Conservation (phyloP, 2,329 filamentous ascomycete species). For the Xylaria hypoxylon region DNA sequence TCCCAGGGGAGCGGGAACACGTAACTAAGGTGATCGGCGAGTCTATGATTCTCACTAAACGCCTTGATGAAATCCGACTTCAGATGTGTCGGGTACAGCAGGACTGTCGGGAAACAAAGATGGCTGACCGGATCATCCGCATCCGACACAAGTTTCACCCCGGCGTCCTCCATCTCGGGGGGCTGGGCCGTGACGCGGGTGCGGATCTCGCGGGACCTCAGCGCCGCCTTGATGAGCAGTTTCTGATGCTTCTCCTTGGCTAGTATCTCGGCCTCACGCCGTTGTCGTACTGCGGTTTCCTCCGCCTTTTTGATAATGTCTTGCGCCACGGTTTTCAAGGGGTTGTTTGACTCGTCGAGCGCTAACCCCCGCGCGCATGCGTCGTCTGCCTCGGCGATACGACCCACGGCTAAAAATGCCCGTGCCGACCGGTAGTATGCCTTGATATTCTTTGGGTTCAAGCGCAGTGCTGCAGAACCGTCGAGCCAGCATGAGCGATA, state of each 20-base stretch:
- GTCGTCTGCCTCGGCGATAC: slow-evolving; percentile 82
- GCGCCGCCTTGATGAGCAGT: slow-evolving; percentile 71
- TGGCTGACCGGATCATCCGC: slow-evolving; percentile 77
- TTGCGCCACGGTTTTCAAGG: slow-evolving; percentile 70
- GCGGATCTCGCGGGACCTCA: slow-evolving; percentile 76
- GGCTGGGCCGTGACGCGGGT: slow-evolving; percentile 75
- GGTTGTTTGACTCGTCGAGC: slow-evolving; percentile 76
- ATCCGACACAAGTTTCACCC: slow-evolving; percentile 76
- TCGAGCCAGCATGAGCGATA: slow-evolving; percentile 88
- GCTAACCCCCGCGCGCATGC: slow-evolving; percentile 78
- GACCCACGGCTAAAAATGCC: slow-evolving; percentile 82
- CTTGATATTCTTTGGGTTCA: slow-evolving; percentile 87
- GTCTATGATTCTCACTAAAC: slow-evolving; percentile 79
- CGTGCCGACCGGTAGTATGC: slow-evolving; percentile 87
- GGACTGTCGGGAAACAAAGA: slow-evolving; percentile 80
- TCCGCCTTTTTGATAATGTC: slow-evolving; percentile 73
- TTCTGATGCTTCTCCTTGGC: slow-evolving; percentile 67
- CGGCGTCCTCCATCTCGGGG: slow-evolving; percentile 89
- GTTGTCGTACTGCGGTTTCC: slow-evolving; percentile 65
- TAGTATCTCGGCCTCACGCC: slow-evolving; percentile 66
- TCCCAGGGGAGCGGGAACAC: slow-evolving; percentile 95
- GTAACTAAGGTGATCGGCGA: slow-evolving; percentile 84
- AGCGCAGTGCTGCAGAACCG: slow-evolving; percentile 79
- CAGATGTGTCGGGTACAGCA: slow-evolving; percentile 85
- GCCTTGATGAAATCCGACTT: slow-evolving; percentile 93